Conservation (phyloP, 2,329 filamentous ascomycete genomes). For the Cyanodermella asteris region DNA sequence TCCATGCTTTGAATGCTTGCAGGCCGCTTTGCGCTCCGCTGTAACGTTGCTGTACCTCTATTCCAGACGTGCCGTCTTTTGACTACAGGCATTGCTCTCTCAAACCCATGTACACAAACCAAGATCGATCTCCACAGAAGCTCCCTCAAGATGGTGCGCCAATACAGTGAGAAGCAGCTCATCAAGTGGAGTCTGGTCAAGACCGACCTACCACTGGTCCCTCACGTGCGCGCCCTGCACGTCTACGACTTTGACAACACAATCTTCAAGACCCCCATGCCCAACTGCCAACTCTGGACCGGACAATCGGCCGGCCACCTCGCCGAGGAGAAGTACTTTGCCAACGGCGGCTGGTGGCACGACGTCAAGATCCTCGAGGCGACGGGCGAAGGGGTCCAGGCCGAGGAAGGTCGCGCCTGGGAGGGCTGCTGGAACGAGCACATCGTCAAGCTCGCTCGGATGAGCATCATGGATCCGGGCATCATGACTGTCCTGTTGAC, state of each 20-base stretch:
- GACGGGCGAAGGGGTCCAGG: slow-evolving; percentile 61
- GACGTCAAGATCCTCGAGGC: slow-evolving; percentile 66
- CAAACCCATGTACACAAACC: too few species aligned
- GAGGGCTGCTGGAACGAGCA: slow-evolving; percentile 93
- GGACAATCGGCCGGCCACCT: slow-evolving; percentile 55
- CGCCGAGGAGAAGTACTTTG: slow-evolving; percentile 51
- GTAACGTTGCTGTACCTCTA: too few species aligned
- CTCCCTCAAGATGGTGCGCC: too few species aligned
- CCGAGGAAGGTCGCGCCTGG: slow-evolving; percentile 70
- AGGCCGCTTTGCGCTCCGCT: too few species aligned
- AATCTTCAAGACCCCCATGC: slow-evolving; percentile 83
- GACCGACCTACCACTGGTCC: too few species aligned
- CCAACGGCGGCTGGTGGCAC: slow-evolving; percentile 93
- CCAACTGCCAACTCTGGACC: slow-evolving; percentile 76
- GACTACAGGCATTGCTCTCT: too few species aligned
- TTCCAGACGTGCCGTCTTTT: too few species aligned
- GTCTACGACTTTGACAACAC: slow-evolving; percentile 97
- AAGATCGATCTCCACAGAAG: too few species aligned
- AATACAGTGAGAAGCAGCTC: too few species aligned
- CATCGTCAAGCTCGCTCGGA: slow-evolving; percentile 53
- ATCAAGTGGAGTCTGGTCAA: too few species aligned
- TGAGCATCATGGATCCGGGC: slow-evolving; percentile 68
- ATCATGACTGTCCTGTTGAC: slow-evolving; percentile 72
- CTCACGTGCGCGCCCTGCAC: slow-evolving; percentile 58
- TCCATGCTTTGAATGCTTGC: too few species aligned